A percentile compares a stretch with the other conserved stretches of the same genome.
Evolutionary conservation across 2,329 filamentous ascomycete species (phyloP).

Genomic region (Colletotrichum filicis): DNA sequence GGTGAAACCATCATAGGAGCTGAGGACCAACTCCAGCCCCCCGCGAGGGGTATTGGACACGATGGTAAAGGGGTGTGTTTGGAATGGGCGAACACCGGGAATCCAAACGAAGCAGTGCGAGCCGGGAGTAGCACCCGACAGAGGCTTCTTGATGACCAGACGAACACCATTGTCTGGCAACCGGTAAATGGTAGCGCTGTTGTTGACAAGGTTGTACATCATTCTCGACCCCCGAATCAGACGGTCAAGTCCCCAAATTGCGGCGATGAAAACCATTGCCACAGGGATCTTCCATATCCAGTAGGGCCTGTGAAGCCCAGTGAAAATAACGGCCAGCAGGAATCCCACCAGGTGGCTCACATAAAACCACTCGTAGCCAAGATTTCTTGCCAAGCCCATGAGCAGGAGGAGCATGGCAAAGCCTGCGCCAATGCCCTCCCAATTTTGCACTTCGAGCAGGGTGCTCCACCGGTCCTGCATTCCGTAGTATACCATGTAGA

Average conservation of each 20-base stretch:
- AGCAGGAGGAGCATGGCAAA: constrained; percentile 41
- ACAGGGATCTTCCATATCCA: constrained; percentile 46
- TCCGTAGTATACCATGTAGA: not conserved
- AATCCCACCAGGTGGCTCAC: constrained; percentile 44
- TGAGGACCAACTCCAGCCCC: constrained; percentile 65
- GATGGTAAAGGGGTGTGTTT: constrained; percentile 49
- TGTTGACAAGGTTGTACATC: constrained; percentile 36
- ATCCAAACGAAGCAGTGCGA: constrained; percentile 48
- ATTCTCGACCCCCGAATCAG: constrained; percentile 41
- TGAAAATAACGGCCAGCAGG: constrained; percentile 45
- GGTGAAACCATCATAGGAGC: constrained; percentile 69
- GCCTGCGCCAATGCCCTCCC: constrained; percentile 46
- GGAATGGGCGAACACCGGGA: constrained; percentile 46
- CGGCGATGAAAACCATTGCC: constrained; percentile 46
- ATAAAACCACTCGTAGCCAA: constrained; percentile 48
- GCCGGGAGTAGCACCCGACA: constrained; percentile 46
- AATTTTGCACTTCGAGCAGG: constrained; percentile 22
- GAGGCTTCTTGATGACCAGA: constrained; percentile 44
- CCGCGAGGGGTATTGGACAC: constrained; percentile 51
- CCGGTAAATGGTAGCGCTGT: constrained; percentile 44
- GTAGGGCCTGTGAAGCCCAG: constrained; percentile 49
- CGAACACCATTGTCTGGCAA: constrained; percentile 46
- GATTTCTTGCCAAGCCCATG: constrained; percentile 38
- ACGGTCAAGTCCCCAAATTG: constrained; percentile 45
- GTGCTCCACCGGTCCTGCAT: not conserved